Evolutionary conservation across 177 flowering plant genomes (phyloP).

Genomic region (Tripterygium wilfordii): DNA sequence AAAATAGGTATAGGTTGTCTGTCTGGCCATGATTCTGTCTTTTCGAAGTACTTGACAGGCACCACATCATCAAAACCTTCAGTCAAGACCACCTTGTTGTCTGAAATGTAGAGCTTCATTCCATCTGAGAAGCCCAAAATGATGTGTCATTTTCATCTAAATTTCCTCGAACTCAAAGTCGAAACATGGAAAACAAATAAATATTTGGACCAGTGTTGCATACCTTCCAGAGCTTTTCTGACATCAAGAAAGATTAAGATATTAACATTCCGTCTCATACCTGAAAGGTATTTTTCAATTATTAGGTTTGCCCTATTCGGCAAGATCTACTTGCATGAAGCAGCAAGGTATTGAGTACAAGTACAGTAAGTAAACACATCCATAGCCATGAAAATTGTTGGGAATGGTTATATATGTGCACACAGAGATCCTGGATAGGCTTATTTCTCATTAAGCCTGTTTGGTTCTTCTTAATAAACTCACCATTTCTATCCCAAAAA

Average conservation of each 20-base stretch:
- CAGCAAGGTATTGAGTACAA: too few species aligned
- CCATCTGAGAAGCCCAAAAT: slow-evolving; percentile 60
- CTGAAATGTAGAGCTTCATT: slow-evolving; percentile 86
- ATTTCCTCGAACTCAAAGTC: too few species aligned
- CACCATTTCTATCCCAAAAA: not conserved
- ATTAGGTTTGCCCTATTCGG: not conserved
- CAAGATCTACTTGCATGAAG: too few species aligned
- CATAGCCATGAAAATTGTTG: too few species aligned
- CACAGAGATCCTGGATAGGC: too few species aligned
- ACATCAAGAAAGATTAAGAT: slow-evolving; percentile 68
- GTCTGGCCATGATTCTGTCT: slow-evolving; percentile 82
- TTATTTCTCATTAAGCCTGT: not conserved
- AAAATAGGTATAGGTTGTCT: slow-evolving; percentile 47
- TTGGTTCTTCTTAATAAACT: not conserved
- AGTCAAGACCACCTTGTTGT: slow-evolving; percentile 82
- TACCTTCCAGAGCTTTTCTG: slow-evolving; percentile 84
- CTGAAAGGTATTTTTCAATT: slow-evolving; percentile 31
- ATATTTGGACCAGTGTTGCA: too few species aligned
- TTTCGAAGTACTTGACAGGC: slow-evolving; percentile 67
- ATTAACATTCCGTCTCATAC: slow-evolving; percentile 79
- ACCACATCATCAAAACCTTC: slow-evolving; percentile 92
- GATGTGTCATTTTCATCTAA: too few species aligned
- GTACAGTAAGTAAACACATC: too few species aligned
- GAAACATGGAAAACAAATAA: too few species aligned
- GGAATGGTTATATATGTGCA: too few species aligned